Evolutionary conservation across 371 early-diverging fungal species (phyloP).

Genomic region (Polyrhizophydium stewartii): DNA sequence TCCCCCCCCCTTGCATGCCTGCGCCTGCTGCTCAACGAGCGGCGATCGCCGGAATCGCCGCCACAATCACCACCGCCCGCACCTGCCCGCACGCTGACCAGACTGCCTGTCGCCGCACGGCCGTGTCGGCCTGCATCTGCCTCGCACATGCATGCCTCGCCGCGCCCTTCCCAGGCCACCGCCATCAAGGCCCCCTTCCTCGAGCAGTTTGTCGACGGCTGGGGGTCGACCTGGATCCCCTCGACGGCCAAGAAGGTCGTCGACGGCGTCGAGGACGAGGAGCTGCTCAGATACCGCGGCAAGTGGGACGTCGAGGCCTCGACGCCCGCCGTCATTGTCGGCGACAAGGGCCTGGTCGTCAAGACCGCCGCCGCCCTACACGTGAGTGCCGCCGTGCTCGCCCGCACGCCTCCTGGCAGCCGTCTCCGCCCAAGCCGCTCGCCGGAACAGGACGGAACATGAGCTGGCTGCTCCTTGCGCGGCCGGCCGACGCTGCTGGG

Average conservation of each 20-base stretch:
- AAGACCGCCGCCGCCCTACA: conserved; percentile 62
- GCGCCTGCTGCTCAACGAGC: too few species aligned
- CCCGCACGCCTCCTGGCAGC: too few species aligned
- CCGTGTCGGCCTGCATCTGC: too few species aligned
- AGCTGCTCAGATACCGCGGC: conserved; percentile 61
- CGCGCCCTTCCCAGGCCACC: conserved; percentile 19
- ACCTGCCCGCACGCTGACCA: too few species aligned
- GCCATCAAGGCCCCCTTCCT: conserved; percentile 54
- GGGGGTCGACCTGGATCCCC: conserved; percentile 57
- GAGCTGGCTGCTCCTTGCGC: too few species aligned
- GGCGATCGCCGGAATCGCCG: too few species aligned
- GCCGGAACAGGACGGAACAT: too few species aligned
- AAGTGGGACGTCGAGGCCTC: conserved; percentile 72
- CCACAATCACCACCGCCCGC: too few species aligned
- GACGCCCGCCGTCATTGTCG: conserved; percentile 50
- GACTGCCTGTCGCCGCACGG: too few species aligned
- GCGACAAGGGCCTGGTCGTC: conserved; percentile 68
- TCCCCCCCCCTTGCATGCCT: too few species aligned
- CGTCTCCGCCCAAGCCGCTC: too few species aligned
- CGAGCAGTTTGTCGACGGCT: conserved; percentile 66
- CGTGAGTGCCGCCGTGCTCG: conserved; percentile 24
- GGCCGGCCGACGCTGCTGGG: too few species aligned
- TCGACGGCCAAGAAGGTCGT: conserved; percentile 61
- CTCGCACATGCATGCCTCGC: background rate
- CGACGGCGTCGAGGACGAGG: conserved; percentile 54